Conservation (phyloP, 2,329 filamentous ascomycete genomes). For the Didymella pomorum region DNA sequence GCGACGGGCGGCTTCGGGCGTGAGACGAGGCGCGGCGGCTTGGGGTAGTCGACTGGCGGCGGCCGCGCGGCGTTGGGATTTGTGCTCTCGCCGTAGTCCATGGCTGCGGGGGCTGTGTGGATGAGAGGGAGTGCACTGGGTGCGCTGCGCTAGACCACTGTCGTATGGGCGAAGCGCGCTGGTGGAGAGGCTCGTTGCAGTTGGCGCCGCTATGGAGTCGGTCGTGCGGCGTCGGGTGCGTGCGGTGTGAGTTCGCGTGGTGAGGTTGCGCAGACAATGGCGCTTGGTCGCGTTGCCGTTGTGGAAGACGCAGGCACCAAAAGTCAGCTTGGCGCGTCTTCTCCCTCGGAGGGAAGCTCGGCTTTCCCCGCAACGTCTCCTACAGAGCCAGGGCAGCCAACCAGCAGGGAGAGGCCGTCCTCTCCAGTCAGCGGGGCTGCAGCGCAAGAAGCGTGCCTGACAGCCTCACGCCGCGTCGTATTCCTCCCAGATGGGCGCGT, state of each 20-base stretch:
- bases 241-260: too few relatives aligned
- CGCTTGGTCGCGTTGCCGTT: background rate
- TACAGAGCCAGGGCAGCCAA: background rate
- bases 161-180: background rate
- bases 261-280: background rate
- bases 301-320: background rate
- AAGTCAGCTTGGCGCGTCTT: background rate
- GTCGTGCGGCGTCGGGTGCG: background rate
- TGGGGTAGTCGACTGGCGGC: constrained; percentile 22
- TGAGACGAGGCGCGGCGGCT: constrained; percentile 47
- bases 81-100: constrained; percentile 44
- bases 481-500: background rate
- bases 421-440: background rate
- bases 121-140: background rate
- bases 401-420: background rate
- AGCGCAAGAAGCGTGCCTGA: background rate
- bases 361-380: background rate
- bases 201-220: background rate
- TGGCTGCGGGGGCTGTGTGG: constrained; percentile 21
- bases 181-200: background rate
- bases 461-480: background rate
- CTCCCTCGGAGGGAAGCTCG: background rate
- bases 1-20: constrained; percentile 68
- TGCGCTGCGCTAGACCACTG: background rate
- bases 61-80: constrained; percentile 25